Evolutionary conservation across 441 rosid genomes (phyloP).

Genomic region (Sinapis alba): DNA sequence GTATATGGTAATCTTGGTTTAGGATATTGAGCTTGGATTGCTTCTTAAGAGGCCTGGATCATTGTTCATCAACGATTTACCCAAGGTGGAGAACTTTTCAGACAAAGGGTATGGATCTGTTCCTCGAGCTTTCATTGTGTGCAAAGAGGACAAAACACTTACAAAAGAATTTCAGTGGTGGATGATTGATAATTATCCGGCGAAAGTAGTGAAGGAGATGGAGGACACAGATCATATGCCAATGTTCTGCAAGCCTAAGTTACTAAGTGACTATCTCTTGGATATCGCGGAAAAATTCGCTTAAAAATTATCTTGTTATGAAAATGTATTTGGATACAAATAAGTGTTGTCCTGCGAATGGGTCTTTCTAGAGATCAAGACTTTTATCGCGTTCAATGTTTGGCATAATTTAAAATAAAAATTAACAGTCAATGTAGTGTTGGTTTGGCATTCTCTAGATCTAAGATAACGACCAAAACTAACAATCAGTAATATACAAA

Average conservation of each 20-base stretch:
- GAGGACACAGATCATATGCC: slow-evolving; percentile 55
- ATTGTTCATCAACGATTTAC: slow-evolving; percentile 42
- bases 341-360: slow-evolving; percentile 26
- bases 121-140: slow-evolving; percentile 41
- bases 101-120: slow-evolving; percentile 47
- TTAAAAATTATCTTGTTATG: background rate
- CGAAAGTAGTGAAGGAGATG: slow-evolving; percentile 44
- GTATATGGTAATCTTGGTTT: slow-evolving; percentile 3
- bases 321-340: slow-evolving; percentile 4
- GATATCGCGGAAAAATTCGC: slow-evolving; percentile 35
- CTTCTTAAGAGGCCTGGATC: slow-evolving; percentile 48
- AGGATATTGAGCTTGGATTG: slow-evolving; percentile 60
- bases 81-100: slow-evolving; percentile 37
- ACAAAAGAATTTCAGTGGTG: slow-evolving; percentile 43
- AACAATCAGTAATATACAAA: background rate
- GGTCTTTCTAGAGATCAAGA: background rate
- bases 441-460: no score
- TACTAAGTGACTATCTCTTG: slow-evolving; percentile 39
- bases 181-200: slow-evolving; percentile 52
- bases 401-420: background rate
- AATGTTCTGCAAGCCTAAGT: slow-evolving; percentile 49
- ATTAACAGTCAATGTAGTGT: no score
- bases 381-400: background rate
- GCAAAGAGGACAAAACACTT: slow-evolving; percentile 43
- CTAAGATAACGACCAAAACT: no score